Conservation (phyloP, 345 rosid genomes). For the sweet orange (Citrus sinensis) region DNA sequence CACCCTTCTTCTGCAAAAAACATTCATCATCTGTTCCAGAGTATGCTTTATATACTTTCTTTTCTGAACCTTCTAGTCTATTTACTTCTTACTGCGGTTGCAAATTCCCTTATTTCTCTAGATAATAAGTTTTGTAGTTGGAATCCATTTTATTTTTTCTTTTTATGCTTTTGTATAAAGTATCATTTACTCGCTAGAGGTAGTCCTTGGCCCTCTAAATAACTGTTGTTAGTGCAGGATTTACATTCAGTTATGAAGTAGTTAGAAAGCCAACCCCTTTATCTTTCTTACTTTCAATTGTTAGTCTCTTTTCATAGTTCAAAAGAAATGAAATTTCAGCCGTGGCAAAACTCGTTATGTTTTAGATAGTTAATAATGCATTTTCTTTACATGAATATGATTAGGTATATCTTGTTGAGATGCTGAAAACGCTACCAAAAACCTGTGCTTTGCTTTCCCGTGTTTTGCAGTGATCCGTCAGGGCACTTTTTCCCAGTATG, state of each 20-base stretch:
- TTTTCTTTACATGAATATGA: too few relatives aligned
- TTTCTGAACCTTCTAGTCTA: not conserved
- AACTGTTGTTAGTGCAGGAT: not conserved
- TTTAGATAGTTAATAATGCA: not conserved
- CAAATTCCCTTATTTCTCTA: not conserved
- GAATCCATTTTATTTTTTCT: not conserved
- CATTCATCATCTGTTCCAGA: slow-evolving; percentile 86
- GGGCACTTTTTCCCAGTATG: slow-evolving; percentile 72
- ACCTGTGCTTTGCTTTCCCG: not conserved
- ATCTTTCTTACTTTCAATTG: too few relatives aligned
- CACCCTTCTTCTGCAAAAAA: slow-evolving; percentile 90
- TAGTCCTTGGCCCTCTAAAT: not conserved
- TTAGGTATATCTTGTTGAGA: not conserved
- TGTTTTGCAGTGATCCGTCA: slow-evolving; percentile 75
- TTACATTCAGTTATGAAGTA: not conserved
- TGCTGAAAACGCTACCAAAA: not conserved
- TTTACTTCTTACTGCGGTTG: not conserved
- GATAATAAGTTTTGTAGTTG: not conserved
- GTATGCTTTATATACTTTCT: slow-evolving; percentile 35
- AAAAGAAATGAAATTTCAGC: not conserved
- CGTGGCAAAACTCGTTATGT: not conserved
- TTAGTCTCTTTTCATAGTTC: not conserved
- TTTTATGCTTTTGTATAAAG: not conserved
- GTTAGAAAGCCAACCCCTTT: not conserved
- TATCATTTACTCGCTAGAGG: not conserved